Evolutionary conservation across 495 filamentous ascomycete species (phyloP).

Genomic region (Penicillium soppii): DNA sequence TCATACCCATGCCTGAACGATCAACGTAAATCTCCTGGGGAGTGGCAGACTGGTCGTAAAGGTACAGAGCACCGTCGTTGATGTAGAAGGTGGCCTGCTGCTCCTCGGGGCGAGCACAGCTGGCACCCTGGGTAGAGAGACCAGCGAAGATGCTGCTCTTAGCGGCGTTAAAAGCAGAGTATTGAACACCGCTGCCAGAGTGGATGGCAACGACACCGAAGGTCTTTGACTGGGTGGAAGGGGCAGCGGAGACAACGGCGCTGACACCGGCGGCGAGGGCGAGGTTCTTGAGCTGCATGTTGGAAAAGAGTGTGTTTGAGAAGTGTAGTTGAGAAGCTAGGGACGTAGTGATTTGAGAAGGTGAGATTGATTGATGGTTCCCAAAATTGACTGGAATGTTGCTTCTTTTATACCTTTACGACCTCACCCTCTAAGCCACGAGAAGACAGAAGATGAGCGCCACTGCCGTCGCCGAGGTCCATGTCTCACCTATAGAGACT

Average conservation of each 20-base stretch:
- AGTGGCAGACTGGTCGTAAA: slow-evolving; percentile 38
- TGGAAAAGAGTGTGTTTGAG: not conserved
- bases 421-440: not conserved
- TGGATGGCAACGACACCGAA: slow-evolving; percentile 50
- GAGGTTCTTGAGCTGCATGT: slow-evolving; percentile 32
- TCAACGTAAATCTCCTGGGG: slow-evolving; percentile 52
- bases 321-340: not conserved
- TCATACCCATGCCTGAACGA: slow-evolving; percentile 52
- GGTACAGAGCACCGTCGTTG: slow-evolving; percentile 43
- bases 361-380: not conserved
- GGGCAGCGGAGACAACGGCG: slow-evolving; percentile 23
- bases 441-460: not conserved
- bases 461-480: slow-evolving; percentile 1
- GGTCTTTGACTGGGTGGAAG: slow-evolving; percentile 20
- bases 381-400: not conserved
- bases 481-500: not conserved
- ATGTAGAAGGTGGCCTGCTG: slow-evolving; percentile 49
- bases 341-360: not conserved
- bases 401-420: slow-evolving; percentile 2
- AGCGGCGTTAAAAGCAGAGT: slow-evolving; percentile 39
- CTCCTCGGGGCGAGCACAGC: slow-evolving; percentile 38
- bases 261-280: slow-evolving; percentile 23
- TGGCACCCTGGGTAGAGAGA: slow-evolving; percentile 40
- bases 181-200: slow-evolving; percentile 46
- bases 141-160: slow-evolving; percentile 44